Conservation (phyloP, 2,329 filamentous ascomycete genomes). For the Penicillium oxalicum region DNA sequence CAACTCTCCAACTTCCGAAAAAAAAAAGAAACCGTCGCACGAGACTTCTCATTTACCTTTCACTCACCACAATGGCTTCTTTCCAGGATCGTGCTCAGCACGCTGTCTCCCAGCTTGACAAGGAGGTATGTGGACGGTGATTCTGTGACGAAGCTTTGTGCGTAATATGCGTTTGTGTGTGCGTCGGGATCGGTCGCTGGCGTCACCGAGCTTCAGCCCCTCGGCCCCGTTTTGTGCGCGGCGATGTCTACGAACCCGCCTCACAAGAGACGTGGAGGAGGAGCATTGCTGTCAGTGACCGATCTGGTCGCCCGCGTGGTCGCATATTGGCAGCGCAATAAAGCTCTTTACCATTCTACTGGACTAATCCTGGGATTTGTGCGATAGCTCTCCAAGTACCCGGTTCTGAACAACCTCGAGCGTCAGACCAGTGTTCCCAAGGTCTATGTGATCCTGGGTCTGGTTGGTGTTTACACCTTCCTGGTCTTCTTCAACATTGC, state of each 20-base stretch:
- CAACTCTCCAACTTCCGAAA: constrained; percentile 4
- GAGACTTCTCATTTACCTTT: constrained; percentile 2
- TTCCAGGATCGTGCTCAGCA: constrained; percentile 60
- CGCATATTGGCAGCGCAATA: background rate
- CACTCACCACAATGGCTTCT: constrained; percentile 33
- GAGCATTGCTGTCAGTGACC: background rate
- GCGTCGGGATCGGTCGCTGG: constrained; percentile 15
- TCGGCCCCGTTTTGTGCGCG: constrained; percentile 10
- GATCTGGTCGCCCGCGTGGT: background rate
- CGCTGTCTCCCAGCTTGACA: constrained; percentile 62
- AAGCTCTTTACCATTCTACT: background rate
- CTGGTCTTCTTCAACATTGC: constrained; percentile 67
- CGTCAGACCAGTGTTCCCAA: constrained; percentile 63
- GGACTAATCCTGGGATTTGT: constrained; percentile 2
- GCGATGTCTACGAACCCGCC: constrained; percentile 1
- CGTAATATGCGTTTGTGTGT: too few relatives aligned
- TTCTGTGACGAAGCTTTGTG: background rate
- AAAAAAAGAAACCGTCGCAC: constrained; percentile 2
- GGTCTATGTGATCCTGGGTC: constrained; percentile 60
- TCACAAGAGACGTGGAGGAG: background rate
- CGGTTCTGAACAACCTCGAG: constrained; percentile 61
- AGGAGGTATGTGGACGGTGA: constrained; percentile 50
- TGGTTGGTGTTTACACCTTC: constrained; percentile 63
- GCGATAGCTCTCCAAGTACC: constrained; percentile 60
- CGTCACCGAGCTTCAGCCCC: constrained; percentile 14